phyloP scores from a whole-genome alignment of 2,329 filamentous ascomycete genomes.

The Microdochium paspali region DNA sequence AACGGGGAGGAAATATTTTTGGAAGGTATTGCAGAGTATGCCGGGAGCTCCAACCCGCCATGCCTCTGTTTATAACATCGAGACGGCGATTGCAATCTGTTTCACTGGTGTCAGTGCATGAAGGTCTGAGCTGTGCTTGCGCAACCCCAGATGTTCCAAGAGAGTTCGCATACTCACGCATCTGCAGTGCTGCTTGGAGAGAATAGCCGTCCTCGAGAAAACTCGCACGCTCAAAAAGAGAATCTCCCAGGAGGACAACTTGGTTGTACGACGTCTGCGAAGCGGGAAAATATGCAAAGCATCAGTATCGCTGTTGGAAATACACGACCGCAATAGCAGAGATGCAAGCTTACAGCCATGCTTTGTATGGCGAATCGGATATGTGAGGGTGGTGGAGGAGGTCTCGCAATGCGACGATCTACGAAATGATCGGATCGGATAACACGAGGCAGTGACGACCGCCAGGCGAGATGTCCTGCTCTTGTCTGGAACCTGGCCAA shows the following conservation, averaged over 20 bases:
- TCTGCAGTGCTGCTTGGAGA: conserved; percentile 62
- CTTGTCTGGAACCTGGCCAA: too few species aligned
- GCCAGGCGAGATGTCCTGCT: background rate
- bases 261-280: conserved; percentile 53
- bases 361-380: background rate
- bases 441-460: background rate
- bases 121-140: too few species aligned
- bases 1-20: conserved; percentile 59
- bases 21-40: conserved; percentile 63
- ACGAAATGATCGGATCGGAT: background rate
- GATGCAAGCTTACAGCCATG: conserved; percentile 11
- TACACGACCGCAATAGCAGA: background rate
- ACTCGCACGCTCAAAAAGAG: conserved; percentile 64
- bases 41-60: conserved; percentile 76
- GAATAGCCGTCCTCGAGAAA: conserved; percentile 58
- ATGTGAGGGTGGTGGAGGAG: background rate
- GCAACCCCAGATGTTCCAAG: background rate
- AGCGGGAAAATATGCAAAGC: background rate
- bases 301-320: background rate
- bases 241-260: conserved; percentile 82
- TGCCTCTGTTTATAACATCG: conserved; percentile 82
- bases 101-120: too few species aligned
- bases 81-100: conserved; percentile 66
- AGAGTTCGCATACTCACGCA: conserved; percentile 39
- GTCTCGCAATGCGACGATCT: background rate